Base-by-base conservation (phyloP, 1,284 basidiomycete species). In the Cutaneotrichosporon cyanovorans region DNA sequence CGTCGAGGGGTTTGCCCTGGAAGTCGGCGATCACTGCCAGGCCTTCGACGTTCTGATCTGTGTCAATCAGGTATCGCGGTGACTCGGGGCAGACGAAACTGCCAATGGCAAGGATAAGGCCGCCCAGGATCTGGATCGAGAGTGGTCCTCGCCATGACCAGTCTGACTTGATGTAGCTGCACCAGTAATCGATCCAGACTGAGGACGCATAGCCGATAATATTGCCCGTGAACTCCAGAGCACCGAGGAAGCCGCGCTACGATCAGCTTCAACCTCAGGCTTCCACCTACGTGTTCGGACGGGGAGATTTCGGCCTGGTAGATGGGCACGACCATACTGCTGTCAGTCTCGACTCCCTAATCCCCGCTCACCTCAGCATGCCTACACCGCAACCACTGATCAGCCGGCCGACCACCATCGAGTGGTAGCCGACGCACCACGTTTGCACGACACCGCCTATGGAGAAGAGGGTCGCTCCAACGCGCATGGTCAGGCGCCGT, bases 211-310 rank as follows among this genome's bases (percentile, higher is more conserved):
- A 98, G 39, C 93, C 93, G 50, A 90, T 76, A 59, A 97, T 85
- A 50, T 91, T 90, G 45, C 83, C 85, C 0, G 93, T 96, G 67
- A 97, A 98, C 65, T 97, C 93, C 78, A 97, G 91, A 62, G 90
- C 95, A 4, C 91, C 93, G 40, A 95, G 75, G 42, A 87, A 83
- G 43, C 90, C 90, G 62, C 90, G 80, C 55, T 62, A 42, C 32
- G 20, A 48, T 56, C 34, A 53, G 53, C 43, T 33, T n/a, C 25
- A 20, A 40, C 16, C 16, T 47, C 19, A 40, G 16, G 38, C n/a
- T 43, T n/a, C 45, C 20, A 73, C 84, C 46, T 65, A 87, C 87
- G 74, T 95, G 88, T 63, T 89, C 80, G 3, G 93, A 87, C 14
- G 92, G 91, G 2, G 89, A 93, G 42, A 97, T 89, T 37, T 55